Evolutionary conservation across 1,284 basidiomycete species (phyloP), one percentile per base, ranked within the genome.

Genomic region (Marasmius sp.): DNA sequence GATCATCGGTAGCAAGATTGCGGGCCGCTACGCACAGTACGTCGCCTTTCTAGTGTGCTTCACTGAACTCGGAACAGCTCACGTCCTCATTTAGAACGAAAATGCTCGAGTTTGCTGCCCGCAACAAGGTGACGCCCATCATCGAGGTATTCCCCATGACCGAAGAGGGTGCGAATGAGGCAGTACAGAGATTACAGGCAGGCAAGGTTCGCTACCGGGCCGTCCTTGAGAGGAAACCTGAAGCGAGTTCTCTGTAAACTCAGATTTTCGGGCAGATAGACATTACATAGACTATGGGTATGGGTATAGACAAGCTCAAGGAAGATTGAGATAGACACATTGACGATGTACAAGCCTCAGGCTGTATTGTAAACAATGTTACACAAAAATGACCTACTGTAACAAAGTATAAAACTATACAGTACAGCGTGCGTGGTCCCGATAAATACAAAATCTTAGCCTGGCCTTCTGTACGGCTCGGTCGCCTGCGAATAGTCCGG

Each of bases 201-300:
- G 74, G 74, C 2, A 60, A 63, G 27, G 27, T 77, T 27, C 66
- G 75, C 18, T 76, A 76, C 16, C 65, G 74, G 38, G 74, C 68
- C 0, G 74, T 75, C n/a, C 50, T 64, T 48, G 48, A 59, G 11
- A 60, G 62, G 62, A n/a, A 52, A 16, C 52, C 27, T 38, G 34
- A 38, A 27, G 27, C 27, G 43, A 14, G 18, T 14, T 18, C 43
- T 14, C 9, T 33, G n/a, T 38, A 9, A 36, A 36, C 9, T 12
- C 36, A 6, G 5, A n/a, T 12, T 18, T 18, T 14, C 10, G 11
- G 2, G 6, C 20, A 34, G 34, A 27, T 11, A 11, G 34, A 52
- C 16, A 6, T n/a, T 10, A 22, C 11, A 27, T 27, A 27, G 27
- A 27, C 27, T 27, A 27, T 52, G 50, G 50, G 11, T 33, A n/a